phyloP scores from a whole-genome alignment of 139 green algal species.

The Mesostigma viride region DNA sequence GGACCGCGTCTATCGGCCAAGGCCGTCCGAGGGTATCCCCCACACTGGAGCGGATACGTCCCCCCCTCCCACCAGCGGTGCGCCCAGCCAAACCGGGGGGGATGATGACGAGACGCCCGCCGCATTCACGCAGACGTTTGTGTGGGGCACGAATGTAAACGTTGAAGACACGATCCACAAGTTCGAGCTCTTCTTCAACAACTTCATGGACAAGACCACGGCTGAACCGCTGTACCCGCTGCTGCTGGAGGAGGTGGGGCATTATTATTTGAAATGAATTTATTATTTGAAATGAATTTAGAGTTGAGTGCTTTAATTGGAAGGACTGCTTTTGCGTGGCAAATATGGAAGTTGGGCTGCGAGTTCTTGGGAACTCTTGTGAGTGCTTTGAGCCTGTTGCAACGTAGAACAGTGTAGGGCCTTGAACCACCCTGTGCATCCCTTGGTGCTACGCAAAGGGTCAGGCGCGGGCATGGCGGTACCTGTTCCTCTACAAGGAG shows the following conservation, averaged over 20 bases:
- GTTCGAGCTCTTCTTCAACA: conserved; percentile 58
- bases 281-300: too few species aligned
- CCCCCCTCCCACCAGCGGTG: neutral
- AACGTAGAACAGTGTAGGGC: neutral
- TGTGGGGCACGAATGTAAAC: conserved; percentile 82
- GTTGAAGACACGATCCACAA: conserved; percentile 29
- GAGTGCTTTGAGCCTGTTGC: neutral
- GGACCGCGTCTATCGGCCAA: too few species aligned
- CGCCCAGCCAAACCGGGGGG: neutral
- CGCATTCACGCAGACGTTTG: conserved; percentile 41
- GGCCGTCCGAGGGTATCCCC: too few species aligned
- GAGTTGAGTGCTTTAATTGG: neutral
- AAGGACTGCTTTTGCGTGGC: too few species aligned
- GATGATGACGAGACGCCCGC: neutral
- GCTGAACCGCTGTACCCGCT: conserved; percentile 40
- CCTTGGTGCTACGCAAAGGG: too few species aligned
- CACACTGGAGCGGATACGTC: too few species aligned
- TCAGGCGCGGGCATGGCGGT: too few species aligned
- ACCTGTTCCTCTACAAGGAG: too few species aligned
- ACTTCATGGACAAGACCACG: conserved; percentile 31
- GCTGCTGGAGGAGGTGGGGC: conserved; percentile 42
- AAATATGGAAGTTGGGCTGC: neutral
- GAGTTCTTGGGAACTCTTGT: neutral
- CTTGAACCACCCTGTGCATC: neutral
- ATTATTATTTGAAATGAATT: neutral